Percentiles rank a stretch among this genome's conserved stretches.
These are phyloP conservation scores for Colletotrichum lentis DNA, from an alignment of 2,329 filamentous ascomycete species.

Conservation along the genomic window DNA sequence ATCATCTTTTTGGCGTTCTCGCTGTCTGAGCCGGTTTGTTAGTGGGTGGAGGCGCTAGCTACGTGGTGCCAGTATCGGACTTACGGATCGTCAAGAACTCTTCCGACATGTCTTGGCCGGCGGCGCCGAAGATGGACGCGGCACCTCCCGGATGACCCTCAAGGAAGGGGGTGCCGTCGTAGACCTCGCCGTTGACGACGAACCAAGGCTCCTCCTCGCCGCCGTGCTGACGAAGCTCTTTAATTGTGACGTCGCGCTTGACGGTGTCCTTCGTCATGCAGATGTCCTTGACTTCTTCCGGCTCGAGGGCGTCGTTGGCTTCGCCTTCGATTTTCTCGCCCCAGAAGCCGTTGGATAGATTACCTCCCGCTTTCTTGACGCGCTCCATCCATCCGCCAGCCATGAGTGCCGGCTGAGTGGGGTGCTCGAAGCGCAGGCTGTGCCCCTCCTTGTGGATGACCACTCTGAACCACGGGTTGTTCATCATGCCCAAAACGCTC, in stretches of 20 bases:
- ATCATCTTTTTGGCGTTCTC: conserved; percentile 95
- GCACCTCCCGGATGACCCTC: conserved; percentile 87
- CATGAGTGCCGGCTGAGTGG: conserved; percentile 79
- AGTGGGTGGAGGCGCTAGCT: not conserved
- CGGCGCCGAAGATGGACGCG: conserved; percentile 81
- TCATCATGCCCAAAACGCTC: conserved; percentile 97
- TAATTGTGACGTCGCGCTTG: conserved; percentile 69
- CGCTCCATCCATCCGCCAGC: conserved; percentile 93
- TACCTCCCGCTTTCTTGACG: conserved; percentile 82
- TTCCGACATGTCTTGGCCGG: conserved; percentile 83
- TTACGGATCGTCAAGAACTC: conserved; percentile 92
- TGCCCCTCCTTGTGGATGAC: conserved; percentile 73
- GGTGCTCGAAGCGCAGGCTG: conserved; percentile 81
- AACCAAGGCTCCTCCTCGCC: conserved; percentile 80
- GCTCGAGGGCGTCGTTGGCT: conserved; percentile 50
- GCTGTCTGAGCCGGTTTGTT: conserved; percentile 68
- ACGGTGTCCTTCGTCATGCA: conserved; percentile 78
- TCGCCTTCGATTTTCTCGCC: conserved; percentile 73
- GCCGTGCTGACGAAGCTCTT: conserved; percentile 76
- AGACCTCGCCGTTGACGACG: conserved; percentile 86
- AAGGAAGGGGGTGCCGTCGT: conserved; percentile 83
- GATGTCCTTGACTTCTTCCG: conserved; percentile 69
- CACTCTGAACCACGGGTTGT: conserved; percentile 92
- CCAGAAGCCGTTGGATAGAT: conserved; percentile 84
- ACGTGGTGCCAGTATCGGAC: conserved; percentile 47